A percentile compares a stretch with the other conserved stretches of the same genome.
Conservation (phyloP, 331 rosid species). For the Malus hybrid region DNA sequence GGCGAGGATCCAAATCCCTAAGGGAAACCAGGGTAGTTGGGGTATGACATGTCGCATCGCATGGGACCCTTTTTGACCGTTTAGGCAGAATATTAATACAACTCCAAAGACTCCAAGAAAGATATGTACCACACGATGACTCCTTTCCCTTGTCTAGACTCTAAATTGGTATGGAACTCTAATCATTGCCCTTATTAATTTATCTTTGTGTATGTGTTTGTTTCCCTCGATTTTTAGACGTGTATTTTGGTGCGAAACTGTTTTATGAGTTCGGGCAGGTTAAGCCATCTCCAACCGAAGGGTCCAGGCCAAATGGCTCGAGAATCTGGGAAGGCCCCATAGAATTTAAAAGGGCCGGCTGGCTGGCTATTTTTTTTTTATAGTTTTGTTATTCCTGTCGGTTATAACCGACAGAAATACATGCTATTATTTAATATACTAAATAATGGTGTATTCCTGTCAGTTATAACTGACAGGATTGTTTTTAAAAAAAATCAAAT, state of each 20-base stretch:
- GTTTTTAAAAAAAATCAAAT: too few species aligned
- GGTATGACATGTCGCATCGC: neutral
- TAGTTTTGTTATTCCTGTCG: too few species aligned
- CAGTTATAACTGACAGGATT: too few species aligned
- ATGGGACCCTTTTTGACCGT: neutral
- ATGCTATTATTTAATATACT: too few species aligned
- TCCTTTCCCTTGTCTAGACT: neutral
- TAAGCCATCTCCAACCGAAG: too few species aligned
- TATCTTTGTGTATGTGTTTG: neutral
- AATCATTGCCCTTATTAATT: neutral
- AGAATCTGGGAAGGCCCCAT: too few species aligned
- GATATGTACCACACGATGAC: neutral
- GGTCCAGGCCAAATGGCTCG: too few species aligned
- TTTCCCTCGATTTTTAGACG: neutral
- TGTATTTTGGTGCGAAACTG: neutral
- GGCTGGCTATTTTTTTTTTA: too few species aligned
- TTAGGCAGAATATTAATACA: neutral
- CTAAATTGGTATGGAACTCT: neutral
- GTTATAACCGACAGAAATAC: too few species aligned
- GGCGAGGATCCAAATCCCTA: neutral
- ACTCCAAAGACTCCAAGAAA: neutral
- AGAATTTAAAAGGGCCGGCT: too few species aligned
- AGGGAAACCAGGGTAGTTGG: neutral
- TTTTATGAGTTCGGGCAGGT: fast-evolving
- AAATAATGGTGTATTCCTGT: too few species aligned